Evolutionary conservation across 371 early-diverging fungal genomes (phyloP).

Genomic region (Actinomortierella wolfii): DNA sequence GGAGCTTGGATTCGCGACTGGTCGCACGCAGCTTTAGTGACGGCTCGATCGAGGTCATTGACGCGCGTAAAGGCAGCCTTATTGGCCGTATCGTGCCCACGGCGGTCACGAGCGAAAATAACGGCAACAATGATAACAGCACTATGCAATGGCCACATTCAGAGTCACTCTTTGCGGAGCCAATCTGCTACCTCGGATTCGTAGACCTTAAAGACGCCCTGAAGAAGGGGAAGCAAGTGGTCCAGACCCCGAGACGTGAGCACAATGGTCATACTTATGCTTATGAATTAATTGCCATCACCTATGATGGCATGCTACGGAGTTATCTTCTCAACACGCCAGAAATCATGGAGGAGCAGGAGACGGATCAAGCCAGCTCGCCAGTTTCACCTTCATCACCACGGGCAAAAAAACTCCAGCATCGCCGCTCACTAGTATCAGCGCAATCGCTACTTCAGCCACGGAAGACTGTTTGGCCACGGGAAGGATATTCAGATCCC

Average conservation of each 20-base stretch:
- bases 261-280: conserved; percentile 42
- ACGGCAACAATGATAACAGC: not conserved
- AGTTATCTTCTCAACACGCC: conserved; percentile 49
- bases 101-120: not conserved
- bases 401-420: conserved; percentile 11
- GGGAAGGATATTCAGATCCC: conserved; percentile 48
- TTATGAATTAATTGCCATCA: conserved; percentile 46
- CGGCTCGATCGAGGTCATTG: conserved; percentile 47
- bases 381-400: conserved; percentile 15
- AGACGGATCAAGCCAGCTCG: not conserved
- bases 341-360: conserved; percentile 12
- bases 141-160: not conserved
- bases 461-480: conserved; percentile 17
- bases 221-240: not conserved
- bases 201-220: conserved; percentile 12
- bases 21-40: conserved; percentile 48
- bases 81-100: conserved; percentile 39
- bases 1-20: conserved; percentile 49
- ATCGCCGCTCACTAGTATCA: conserved; percentile 26
- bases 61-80: conserved; percentile 29
- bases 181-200: conserved; percentile 46
- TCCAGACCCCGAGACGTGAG: not conserved
- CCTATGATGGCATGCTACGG: conserved; percentile 47
- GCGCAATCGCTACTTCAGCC: conserved; percentile 22
- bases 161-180: conserved; percentile 42